Conservation (phyloP, 208 protist genomes). For the Crithidia thermophila region DNA sequence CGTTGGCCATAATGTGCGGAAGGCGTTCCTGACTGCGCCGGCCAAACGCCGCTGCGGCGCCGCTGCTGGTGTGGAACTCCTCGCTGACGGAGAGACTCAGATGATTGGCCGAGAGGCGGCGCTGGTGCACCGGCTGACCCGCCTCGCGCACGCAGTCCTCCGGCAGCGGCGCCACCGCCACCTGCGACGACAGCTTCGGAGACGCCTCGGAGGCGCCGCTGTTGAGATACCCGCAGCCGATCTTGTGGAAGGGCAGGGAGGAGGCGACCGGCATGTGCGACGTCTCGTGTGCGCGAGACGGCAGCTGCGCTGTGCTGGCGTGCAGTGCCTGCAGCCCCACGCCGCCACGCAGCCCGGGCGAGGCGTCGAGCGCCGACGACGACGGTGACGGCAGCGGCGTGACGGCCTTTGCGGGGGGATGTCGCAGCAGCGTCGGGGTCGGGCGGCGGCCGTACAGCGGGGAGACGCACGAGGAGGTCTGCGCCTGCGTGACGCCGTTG, state of each 20-base stretch:
- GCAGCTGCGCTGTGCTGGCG: not conserved
- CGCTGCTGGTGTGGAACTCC: constrained; percentile 2
- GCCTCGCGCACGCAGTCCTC: not conserved
- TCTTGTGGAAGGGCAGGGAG: not conserved
- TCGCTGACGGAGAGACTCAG: constrained; percentile 13
- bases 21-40: constrained; percentile 4
- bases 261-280: not conserved
- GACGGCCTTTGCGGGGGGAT: not conserved
- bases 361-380: not conserved
- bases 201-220: not conserved
- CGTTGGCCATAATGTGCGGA: not conserved
- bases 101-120: constrained; percentile 23
- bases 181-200: not conserved
- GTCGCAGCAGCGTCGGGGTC: constrained; percentile 12
- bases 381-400: constrained; percentile 1
- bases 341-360: not conserved
- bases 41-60: not conserved
- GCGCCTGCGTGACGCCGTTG: not conserved
- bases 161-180: not conserved
- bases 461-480: not conserved
- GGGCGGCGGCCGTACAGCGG: not conserved
- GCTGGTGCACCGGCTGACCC: constrained; percentile 8
- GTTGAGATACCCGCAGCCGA: not conserved
- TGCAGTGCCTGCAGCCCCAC: not conserved
- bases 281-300: constrained; percentile 7